Evolutionary conservation across 495 filamentous ascomycete species (phyloP), one percentile per base, ranked within the genome.

Genomic region (Aspergillus sclerotiicarbonarius): DNA sequence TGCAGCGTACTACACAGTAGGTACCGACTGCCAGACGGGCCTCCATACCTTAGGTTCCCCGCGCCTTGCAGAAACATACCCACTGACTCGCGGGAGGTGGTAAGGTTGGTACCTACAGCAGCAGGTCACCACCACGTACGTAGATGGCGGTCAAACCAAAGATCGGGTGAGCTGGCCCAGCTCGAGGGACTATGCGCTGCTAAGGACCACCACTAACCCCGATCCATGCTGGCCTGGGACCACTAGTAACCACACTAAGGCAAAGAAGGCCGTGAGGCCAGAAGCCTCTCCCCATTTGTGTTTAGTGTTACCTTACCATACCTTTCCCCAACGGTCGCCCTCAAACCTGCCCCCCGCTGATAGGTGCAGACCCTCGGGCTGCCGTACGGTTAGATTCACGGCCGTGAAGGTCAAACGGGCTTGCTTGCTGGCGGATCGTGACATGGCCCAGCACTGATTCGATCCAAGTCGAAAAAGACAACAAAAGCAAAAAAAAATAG

Each of bases 401-500:
- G 54, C 12, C 32, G 25, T 37, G 25, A 46, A 47, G 41, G 54
- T 41, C 33, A 35, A 35, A 35, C 33, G 33, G 33, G 13, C 33
- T 13, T 6, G 5, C 18, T 56, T 43, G 49, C 50, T 59, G 57
- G 56, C 47, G 35, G 54, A 51, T 60, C 56, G 56, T 61, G 62
- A 50, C 62, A 64, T 61, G 52, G 57, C 50, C 61, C 49, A 60
- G 52, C n/a, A 37, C 58, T 39, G 56, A 63, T 57, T 19, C 32
- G 45, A 52, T 46, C 39, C 44, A 33, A 51, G 32, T 47, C n/a
- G 54, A 53, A 59, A 56, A 56, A 58, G 35, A 57, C 56, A 52
- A 54, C 41, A 54, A 57, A 53, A 25, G 30, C 3, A 39, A 29
- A 50, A 46, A 43, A 58, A 33, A 18, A 45, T 30, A 58, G 39